These are phyloP conservation scores for Darksidea phi DNA, from an alignment of 495 filamentous ascomycete species.

Conservation along the genomic window DNA sequence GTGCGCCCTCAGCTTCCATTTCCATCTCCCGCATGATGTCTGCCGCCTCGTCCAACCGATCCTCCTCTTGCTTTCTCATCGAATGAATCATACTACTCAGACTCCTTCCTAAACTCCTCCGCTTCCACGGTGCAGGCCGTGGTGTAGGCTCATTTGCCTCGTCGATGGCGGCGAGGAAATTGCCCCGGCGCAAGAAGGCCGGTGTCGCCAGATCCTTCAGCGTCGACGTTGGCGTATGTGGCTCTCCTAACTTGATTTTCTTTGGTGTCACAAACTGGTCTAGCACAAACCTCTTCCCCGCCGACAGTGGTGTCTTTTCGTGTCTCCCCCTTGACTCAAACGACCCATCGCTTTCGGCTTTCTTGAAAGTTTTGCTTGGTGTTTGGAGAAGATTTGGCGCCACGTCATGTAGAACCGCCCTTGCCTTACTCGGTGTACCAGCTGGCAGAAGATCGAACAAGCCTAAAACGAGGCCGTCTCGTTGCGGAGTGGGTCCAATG, in stretches of 20 bases:
- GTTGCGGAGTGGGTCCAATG: constrained; percentile 88
- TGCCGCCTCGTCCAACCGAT: constrained; percentile 64
- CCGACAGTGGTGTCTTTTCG: constrained; percentile 63
- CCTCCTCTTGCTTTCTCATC: constrained; percentile 62
- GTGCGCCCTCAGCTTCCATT: constrained; percentile 45
- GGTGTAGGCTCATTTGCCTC: constrained; percentile 38
- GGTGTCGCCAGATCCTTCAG: constrained; percentile 65
- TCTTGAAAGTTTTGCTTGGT: constrained; percentile 36
- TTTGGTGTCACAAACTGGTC: constrained; percentile 67
- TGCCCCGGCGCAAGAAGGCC: constrained; percentile 66
- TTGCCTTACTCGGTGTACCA: constrained; percentile 39
- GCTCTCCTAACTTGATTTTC: constrained; percentile 33
- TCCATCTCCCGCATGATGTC: constrained; percentile 83
- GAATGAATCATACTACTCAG: constrained; percentile 77
- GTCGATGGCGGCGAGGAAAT: constrained; percentile 50
- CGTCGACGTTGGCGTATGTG: constrained; percentile 50
- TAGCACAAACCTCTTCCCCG: constrained; percentile 59
- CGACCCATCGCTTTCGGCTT: constrained; percentile 24
- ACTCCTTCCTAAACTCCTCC: constrained; percentile 60
- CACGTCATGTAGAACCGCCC: constrained; percentile 28
- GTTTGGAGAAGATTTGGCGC: constrained; percentile 32
- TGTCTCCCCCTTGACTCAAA: constrained; percentile 37
- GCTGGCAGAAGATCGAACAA: constrained; percentile 80
- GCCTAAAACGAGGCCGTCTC: constrained; percentile 80
- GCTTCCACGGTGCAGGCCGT: constrained; percentile 53